Evolutionary conservation across 495 filamentous ascomycete genomes (phyloP).

Genomic region (Penicillium herquei): DNA sequence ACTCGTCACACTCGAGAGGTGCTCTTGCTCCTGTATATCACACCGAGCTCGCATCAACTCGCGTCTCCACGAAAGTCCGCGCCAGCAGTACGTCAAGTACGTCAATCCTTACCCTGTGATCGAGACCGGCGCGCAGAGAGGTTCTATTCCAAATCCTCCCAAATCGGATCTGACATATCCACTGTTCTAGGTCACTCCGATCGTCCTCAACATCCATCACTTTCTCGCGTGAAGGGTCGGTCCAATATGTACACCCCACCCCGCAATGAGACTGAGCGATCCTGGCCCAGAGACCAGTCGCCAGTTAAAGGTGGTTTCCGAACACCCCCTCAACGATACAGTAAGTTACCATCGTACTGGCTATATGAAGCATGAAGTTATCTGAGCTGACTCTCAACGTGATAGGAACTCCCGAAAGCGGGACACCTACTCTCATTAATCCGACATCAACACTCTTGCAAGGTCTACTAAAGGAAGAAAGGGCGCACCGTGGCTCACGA

Average conservation of each 20-base stretch:
- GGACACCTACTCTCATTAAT: slow-evolving; percentile 36
- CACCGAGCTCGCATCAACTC: slow-evolving; percentile 18
- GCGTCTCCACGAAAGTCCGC: slow-evolving; percentile 15
- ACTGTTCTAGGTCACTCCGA: slow-evolving; percentile 20
- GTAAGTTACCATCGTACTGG: slow-evolving; percentile 10
- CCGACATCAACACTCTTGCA: slow-evolving; percentile 47
- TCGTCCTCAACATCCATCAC: slow-evolving; percentile 33
- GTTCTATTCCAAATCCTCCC: slow-evolving; percentile 7
- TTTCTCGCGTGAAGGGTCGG: slow-evolving; percentile 38
- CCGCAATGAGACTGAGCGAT: slow-evolving; percentile 27
- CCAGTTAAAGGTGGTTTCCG: slow-evolving; percentile 15
- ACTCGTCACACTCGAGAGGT: slow-evolving; percentile 10
- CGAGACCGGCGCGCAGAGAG: background rate
- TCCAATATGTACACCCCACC: slow-evolving; percentile 40
- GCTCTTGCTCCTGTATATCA: slow-evolving; percentile 26
- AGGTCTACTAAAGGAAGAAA: slow-evolving; percentile 49
- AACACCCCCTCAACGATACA: slow-evolving; percentile 22
- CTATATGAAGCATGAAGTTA: background rate
- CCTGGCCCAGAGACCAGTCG: slow-evolving; percentile 38
- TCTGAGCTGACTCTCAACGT: slow-evolving; percentile 10
- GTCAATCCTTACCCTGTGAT: slow-evolving; percentile 6
- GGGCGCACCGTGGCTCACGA: slow-evolving; percentile 37
- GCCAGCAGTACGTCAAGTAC: slow-evolving; percentile 30
- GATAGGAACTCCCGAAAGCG: slow-evolving; percentile 30
- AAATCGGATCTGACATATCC: background rate